Evolutionary conservation across 345 rosid species (phyloP).

Genomic region (Erysimum cheiranthoides): DNA sequence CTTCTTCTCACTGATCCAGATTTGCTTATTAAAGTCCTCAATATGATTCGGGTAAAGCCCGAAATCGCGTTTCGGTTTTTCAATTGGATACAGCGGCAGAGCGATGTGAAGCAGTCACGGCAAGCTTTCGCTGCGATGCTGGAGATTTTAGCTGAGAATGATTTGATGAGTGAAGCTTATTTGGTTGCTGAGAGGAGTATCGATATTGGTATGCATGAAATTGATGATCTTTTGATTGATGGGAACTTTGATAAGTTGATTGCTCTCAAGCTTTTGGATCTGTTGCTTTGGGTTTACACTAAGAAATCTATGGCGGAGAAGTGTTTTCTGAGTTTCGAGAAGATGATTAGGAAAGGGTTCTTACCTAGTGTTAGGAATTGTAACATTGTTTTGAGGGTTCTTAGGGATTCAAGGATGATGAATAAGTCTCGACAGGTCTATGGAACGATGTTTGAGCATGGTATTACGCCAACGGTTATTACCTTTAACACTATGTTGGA

Average conservation of each 20-base stretch:
- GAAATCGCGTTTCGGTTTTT: slow-evolving; percentile 61
- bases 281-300: slow-evolving; percentile 60
- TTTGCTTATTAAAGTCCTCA: slow-evolving; percentile 58
- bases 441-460: slow-evolving; percentile 56
- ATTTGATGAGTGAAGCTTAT: slow-evolving; percentile 56
- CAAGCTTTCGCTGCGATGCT: slow-evolving; percentile 53
- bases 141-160: slow-evolving; percentile 61
- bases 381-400: slow-evolving; percentile 67
- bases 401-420: slow-evolving; percentile 53
- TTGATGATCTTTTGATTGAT: slow-evolving; percentile 61
- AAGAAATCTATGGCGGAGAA: slow-evolving; percentile 60
- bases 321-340: slow-evolving; percentile 58
- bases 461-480: slow-evolving; percentile 58
- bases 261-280: slow-evolving; percentile 56
- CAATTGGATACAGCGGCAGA: slow-evolving; percentile 63
- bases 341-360: slow-evolving; percentile 60
- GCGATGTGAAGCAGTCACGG: slow-evolving; percentile 52
- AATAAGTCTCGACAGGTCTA: slow-evolving; percentile 50
- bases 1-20: slow-evolving; percentile 55
- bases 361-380: slow-evolving; percentile 69
- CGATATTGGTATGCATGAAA: slow-evolving; percentile 52
- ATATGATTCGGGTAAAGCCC: slow-evolving; percentile 56
- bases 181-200: slow-evolving; percentile 61
- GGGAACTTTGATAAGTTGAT: slow-evolving; percentile 41
- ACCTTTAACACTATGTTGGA: slow-evolving; percentile 70